Evolutionary conservation across 2,329 filamentous ascomycete species (phyloP), one percentile per base, ranked within the genome.

Genomic region (Penicillium sp.): DNA sequence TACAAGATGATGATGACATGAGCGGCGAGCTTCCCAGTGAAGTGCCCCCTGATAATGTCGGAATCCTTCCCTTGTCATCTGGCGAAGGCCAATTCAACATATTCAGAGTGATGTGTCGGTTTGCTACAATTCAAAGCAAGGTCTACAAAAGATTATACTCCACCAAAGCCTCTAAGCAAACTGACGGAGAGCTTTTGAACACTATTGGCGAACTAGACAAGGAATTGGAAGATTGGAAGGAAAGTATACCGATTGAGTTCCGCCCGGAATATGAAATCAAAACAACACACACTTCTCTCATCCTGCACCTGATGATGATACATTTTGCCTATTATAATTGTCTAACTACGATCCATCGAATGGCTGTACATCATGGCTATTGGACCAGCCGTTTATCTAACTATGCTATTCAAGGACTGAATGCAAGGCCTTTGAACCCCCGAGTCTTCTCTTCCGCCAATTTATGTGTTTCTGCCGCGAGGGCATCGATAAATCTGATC

Each of bases 261-360:
- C 85, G 94, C n/a, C 94, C 94, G 0, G 94, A 97, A 72, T 87
- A 97, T 69, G 92, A 97, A 72, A 97, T 99, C 72, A 92, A 91
- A 71, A 90, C 91, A 0, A 89, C 88, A 0, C 91, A 97, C 71
- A 95, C 91, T 0, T 92, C 93, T 0, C 80, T 97, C n/a, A 92
- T 97, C 20, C 79, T 99, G 20, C 93, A 97, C 63, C 85, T 99
- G 52, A 92, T 96, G 59, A 90, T 96, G 70, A 78, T 99, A 57
- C 94, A 99, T 71, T 95, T 99, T 66, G 88, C 91, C 1, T 99
- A 99, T 74, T 97, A 97, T 78, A 99, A 99, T 71, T 97, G 92
- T 66, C 77, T 99, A 52, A 97, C 93, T 0, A 99, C 94, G 0
- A 97, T 99, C 62, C 94, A 99, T 71, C 90, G 94, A 52, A 99